Base-by-base conservation (phyloP, 176 grass and related monocot genomes). In the Oryza rufipogon region DNA sequence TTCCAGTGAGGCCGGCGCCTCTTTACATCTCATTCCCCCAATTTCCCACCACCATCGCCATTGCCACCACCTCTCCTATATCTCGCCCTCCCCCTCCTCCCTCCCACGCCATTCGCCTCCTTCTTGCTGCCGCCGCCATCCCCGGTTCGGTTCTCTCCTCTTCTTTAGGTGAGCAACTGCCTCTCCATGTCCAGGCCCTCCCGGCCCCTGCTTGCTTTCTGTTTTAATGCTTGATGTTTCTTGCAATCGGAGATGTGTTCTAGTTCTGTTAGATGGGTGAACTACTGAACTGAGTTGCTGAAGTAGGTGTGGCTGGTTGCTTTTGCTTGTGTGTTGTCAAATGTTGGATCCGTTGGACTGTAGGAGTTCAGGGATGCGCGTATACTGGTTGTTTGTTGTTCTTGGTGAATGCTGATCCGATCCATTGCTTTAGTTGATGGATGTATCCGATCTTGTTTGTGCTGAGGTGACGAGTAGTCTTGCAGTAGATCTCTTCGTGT, bases 1-100 rank as follows among this genome's bases (percentile, higher is more conserved):
- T 92, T 92, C 86, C 90, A 92, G 86, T 79, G 83, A 79, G 63
- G 69, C 86, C 64, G 68, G 47, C 15, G 47, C 75, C 83, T 71
- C 64, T 86, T 89, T 89, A 83, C 86, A 86, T 78, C 72, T 71
- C 88, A 85, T 34, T 65, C 22, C 64, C 73, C 22, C 65, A 66
- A 71, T n/a, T 58, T 58, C 7, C 54, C 54, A 58, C 74, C 74
- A 8, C 44, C 67, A 3, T 20, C 75, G 9, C 65, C 81, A 54
- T 70, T 52, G 87, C 87, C 77, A 63, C 78, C 44, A 36, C 44
- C 34, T 36, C 34, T 5, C 34, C 65, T 91, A 88, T 88, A 85
- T 88, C 76, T 88, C 68, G 15, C 77, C 58, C 71, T n/a, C 39
- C 45, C 22, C 71, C 68, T 65, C 68, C 19, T 49, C 76, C 66